These are phyloP conservation scores for Xylariaceae sp. DNA, from an alignment of 2,329 filamentous ascomycete genomes.

Conservation along the genomic window DNA sequence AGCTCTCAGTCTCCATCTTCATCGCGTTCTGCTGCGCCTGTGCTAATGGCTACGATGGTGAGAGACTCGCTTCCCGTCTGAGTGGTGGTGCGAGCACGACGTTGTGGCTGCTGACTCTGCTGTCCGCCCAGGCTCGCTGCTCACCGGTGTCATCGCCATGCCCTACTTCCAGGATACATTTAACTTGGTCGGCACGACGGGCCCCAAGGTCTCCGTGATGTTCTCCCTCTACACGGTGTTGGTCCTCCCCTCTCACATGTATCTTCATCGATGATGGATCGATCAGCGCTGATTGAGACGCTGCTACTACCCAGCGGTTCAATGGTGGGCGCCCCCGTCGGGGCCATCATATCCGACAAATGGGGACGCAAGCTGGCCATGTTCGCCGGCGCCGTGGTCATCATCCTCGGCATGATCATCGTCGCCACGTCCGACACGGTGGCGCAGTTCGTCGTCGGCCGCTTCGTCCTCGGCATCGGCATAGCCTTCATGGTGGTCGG, in stretches of 20 bases:
- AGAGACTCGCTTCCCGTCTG: conserved; percentile 1
- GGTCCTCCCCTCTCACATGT: too few relatives aligned
- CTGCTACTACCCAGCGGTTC: conserved; percentile 36
- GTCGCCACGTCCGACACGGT: conserved; percentile 29
- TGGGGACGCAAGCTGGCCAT: conserved; percentile 37
- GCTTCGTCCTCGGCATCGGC: conserved; percentile 38
- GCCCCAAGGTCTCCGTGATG: conserved; percentile 32
- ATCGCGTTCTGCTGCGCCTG: conserved; percentile 38
- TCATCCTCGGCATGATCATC: conserved; percentile 37
- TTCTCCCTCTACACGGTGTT: conserved; percentile 42
- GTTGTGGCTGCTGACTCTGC: not conserved
- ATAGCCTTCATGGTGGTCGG: conserved; percentile 41
- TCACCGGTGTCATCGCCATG: conserved; percentile 38
- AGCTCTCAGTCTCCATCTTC: conserved; percentile 37
- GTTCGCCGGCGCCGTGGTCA: conserved; percentile 35
- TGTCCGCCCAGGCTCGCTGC: conserved; percentile 31
- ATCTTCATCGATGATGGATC: too few relatives aligned
- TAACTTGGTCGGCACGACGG: conserved; percentile 28
- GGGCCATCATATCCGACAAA: conserved; percentile 36
- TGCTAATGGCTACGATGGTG: conserved; percentile 40
- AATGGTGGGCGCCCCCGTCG: conserved; percentile 32
- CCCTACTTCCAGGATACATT: conserved; percentile 33
- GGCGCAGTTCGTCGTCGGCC: conserved; percentile 36
- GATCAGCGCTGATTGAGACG: too few relatives aligned
- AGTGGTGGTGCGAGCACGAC: not conserved